Conservation (phyloP, 78 protist genomes). For the Andalucia godoyi region DNA sequence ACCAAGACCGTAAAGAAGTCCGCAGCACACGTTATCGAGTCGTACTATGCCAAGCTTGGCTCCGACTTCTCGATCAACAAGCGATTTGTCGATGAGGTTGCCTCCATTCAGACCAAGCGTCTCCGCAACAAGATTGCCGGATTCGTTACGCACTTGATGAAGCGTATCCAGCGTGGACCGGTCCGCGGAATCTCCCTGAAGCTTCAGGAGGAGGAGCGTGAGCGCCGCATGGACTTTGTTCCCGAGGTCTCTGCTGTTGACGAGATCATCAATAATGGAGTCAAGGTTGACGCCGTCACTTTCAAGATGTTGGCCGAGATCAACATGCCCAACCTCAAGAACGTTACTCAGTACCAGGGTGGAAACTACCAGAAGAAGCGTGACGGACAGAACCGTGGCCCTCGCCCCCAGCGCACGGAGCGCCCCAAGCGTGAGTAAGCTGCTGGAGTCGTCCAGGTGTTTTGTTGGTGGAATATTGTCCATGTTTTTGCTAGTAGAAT, state of each 20-base stretch:
- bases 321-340: conserved; percentile 2
- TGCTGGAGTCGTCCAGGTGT: too few species aligned
- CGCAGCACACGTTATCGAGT: conserved; percentile 92
- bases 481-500: too few species aligned
- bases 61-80: conserved; percentile 98
- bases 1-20: conserved; percentile 99
- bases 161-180: conserved; percentile 92
- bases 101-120: conserved; percentile 94
- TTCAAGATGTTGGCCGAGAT: conserved; percentile 1
- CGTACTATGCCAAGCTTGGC: conserved; percentile 93
- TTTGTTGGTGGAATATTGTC: too few species aligned
- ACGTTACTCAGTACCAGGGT: too few species aligned
- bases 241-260: conserved; percentile 65
- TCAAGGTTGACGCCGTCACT: background rate
- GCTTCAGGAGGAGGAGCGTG: conserved; percentile 99
- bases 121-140: conserved; percentile 65
- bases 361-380: too few species aligned
- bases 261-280: conserved; percentile 6
- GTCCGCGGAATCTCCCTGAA: conserved; percentile 97
- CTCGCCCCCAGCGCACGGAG: too few species aligned
- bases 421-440: too few species aligned
- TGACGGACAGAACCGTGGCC: too few species aligned
- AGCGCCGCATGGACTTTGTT: conserved; percentile 97
- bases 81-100: conserved; percentile 77
- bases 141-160: conserved; percentile 93